Conservation (phyloP, 1,284 basidiomycete genomes). For the Boletellus deceptivus region DNA sequence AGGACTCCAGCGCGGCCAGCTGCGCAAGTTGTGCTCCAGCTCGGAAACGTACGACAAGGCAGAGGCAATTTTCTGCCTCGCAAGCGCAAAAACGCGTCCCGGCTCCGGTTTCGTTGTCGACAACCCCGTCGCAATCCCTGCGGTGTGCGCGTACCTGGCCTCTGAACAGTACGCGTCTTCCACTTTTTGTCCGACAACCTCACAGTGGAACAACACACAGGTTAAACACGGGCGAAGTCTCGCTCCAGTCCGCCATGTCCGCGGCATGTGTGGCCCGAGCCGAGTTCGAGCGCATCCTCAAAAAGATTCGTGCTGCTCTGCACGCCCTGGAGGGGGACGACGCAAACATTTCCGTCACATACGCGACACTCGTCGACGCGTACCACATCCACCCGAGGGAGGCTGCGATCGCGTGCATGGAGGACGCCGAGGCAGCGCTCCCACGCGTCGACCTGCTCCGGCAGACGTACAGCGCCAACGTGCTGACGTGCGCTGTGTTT, state of each 20-base stretch:
- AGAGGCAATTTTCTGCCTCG: conserved; percentile 23
- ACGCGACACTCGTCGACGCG: conserved; percentile 22
- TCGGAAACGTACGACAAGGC: conserved; percentile 24
- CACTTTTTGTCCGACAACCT: not conserved
- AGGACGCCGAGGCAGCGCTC: conserved; percentile 25
- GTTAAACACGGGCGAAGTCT: conserved; percentile 28
- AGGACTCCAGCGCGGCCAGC: conserved; percentile 15
- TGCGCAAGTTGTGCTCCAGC: conserved; percentile 20
- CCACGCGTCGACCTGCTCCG: conserved; percentile 15
- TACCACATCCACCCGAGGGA: conserved; percentile 12
- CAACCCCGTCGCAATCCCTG: conserved; percentile 21
- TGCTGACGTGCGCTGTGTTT: conserved; percentile 30
- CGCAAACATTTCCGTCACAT: conserved; percentile 13
- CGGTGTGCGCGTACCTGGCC: conserved; percentile 32
- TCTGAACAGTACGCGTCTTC: conserved; percentile 27
- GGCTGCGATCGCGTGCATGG: conserved; percentile 28
- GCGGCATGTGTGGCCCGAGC: conserved; percentile 23
- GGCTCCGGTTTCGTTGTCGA: conserved; percentile 30
- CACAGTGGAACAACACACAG: conserved; percentile 5
- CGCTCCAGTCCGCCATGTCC: conserved; percentile 23
- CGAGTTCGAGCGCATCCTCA: conserved; percentile 25
- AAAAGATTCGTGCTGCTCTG: conserved; percentile 23
- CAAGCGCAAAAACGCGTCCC: conserved; percentile 22
- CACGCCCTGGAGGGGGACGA: not conserved
- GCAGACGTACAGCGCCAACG: conserved; percentile 16